Base-by-base conservation (phyloP, 2,329 filamentous ascomycete genomes). In the Hypoxylon rubiginosum region DNA sequence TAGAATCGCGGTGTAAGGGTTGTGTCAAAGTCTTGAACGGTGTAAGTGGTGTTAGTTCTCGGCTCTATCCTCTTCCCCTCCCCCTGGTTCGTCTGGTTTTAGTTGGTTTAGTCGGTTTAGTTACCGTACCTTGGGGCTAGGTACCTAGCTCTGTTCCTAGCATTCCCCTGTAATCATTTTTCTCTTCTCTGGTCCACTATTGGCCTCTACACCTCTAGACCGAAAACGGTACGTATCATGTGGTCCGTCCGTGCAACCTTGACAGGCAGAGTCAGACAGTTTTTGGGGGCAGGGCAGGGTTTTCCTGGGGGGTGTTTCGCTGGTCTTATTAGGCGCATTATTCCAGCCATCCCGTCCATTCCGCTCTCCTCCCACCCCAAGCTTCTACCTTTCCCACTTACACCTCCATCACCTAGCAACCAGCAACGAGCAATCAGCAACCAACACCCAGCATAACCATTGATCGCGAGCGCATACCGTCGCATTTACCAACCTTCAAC, bases 291-390 rank as follows among this genome's bases (percentile, higher is more conserved):
- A 19, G 39, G 32, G 54, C 13, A 36, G 45, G 54, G 62, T 61
- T n/a, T 26, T 6, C 53, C 53, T 57, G 34, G 63, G 30, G 67
- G 60, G 52, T 48, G 50, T 62, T 60, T 45, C 45, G 58, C 41
- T 54, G 51, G 57, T 72, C 71, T 72, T 74, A 70, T 72, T 74
- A 72, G 74, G 72, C 71, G 72, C 72, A 73, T 72, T 73, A 74
- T 73, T 72, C 71, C 73, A 70, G 64, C 69, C 73, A 63, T 66
- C 66, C 66, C 64, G 55, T 68, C 46, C n/a, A 19, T 43, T 43
- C 39, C 39, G 39, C 46, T 58, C 67, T 55, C 52, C 68, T 67
- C 69, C 67, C 57, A 59, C 69, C 55, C 69, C 61, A 62, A 67
- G 64, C 68, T 72, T 64, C 61, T 61, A 71, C 64, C 62, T 67